Base-by-base conservation (phyloP, 2,329 filamentous ascomycete species). In the Aureobasidium sp. region DNA sequence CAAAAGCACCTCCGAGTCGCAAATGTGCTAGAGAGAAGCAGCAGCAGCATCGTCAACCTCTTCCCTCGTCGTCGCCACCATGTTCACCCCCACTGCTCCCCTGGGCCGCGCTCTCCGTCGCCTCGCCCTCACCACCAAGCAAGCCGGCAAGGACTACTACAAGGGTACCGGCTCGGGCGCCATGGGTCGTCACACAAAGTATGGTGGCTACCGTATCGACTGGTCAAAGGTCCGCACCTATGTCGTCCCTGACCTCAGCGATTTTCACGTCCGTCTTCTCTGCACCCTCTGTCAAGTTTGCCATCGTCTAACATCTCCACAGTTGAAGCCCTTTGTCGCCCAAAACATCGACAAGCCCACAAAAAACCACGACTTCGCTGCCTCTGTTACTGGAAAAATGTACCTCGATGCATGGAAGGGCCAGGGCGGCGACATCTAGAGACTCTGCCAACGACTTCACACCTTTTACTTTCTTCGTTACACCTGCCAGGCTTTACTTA, bases 131-230 rank as follows among this genome's bases (percentile, higher is more conserved):
- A 96, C 90, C 13, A 95, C 93, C 67, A 99, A 99, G 77, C 87
- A 94, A 75, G 87, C 93, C 72, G 89, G 88, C 73, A 90, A 90
- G 71, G 93, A 92, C 67, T 99, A 87, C 84, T 99, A 99, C 84
- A 97, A 97, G 81, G 94, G 94, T 72, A 96, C 88, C 69, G 82
- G 92, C 49, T 87, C 90, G 0, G 94, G 94, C 1, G 85, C 88
- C 43, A 91, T 95, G 85, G 94, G 94, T 73, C 77, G 79, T 15
- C 90, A 95, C 76, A 92, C 89, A 59, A 88, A 89, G 73, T 84
- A 85, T 71, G 94, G 93, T 74, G 86, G 86, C 54, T 99, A 94
- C 74, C 74, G 85, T 49, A 86, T 97, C 66, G 88, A 97, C 66
- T 95, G 83, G 81, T 75, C 79, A 60, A 96, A 95, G 77, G 90